These are phyloP conservation scores for Mytilinidion resinicola DNA, from an alignment of 495 filamentous ascomycete species.

Conservation along the genomic window DNA sequence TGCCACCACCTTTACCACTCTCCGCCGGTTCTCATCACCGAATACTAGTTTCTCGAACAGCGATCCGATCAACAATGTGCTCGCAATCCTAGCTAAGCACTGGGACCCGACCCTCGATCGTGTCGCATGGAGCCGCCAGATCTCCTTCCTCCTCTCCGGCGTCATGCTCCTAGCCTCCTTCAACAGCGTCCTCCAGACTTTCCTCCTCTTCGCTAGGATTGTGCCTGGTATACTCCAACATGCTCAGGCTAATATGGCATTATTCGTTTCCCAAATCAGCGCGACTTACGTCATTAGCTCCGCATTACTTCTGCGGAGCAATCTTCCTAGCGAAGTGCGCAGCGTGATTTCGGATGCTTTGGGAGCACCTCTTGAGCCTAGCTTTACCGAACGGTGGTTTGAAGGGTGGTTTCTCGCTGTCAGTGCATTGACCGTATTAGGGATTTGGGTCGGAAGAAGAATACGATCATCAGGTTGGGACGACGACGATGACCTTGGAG, in stretches of 20 bases:
- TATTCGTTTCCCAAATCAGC: conserved; percentile 67
- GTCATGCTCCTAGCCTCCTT: conserved; percentile 72
- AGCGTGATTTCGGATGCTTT: conserved; percentile 65
- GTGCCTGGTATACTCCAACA: conserved; percentile 55
- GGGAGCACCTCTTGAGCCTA: conserved; percentile 57
- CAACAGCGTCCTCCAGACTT: conserved; percentile 67
- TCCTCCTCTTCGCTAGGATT: conserved; percentile 65
- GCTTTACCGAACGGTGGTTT: conserved; percentile 81
- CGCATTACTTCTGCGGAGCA: conserved; percentile 64
- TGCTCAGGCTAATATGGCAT: conserved; percentile 59
- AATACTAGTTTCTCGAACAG: conserved; percentile 53
- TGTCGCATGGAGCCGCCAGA: conserved; percentile 67
- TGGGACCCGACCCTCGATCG: conserved; percentile 66
- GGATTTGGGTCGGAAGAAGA: conserved; percentile 62
- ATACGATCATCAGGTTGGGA: conserved; percentile 48
- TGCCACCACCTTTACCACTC: conserved; percentile 56
- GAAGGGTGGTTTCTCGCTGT: conserved; percentile 70
- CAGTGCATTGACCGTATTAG: conserved; percentile 53
- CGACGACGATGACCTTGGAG: conserved; percentile 54
- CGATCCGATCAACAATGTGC: conserved; percentile 72
- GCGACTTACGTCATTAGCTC: conserved; percentile 75
- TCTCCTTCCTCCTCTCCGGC: conserved; percentile 70
- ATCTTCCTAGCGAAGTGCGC: conserved; percentile 64
- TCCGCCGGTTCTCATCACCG: conserved; percentile 49
- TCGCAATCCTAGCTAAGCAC: conserved; percentile 65